These are phyloP conservation scores for Boletus sp. DNA, from an alignment of 768 basidiomycete genomes.

Conservation along the genomic window DNA sequence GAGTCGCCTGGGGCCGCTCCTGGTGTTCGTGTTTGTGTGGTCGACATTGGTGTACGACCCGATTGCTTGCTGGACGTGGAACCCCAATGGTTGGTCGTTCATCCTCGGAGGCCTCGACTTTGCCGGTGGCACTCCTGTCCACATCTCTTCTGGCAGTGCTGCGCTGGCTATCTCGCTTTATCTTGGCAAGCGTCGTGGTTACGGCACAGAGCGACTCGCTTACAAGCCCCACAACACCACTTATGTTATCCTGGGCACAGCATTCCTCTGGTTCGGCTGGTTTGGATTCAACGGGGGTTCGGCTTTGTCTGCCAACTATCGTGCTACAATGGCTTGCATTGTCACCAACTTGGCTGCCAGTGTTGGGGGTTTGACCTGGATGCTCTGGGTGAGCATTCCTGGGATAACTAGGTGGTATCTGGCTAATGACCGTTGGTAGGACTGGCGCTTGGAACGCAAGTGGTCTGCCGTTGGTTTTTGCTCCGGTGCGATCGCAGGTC, in stretches of 20 bases:
- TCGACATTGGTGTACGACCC: constrained; percentile 88
- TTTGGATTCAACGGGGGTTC: constrained; percentile 95
- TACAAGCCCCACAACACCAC: constrained; percentile 97
- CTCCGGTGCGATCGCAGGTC: constrained; percentile 87
- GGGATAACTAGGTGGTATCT: not conserved
- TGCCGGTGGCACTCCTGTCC: constrained; percentile 94
- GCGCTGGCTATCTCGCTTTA: constrained; percentile 89
- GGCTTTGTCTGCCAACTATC: constrained; percentile 83
- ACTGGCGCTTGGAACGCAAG: constrained; percentile 89
- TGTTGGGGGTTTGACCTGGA: constrained; percentile 89
- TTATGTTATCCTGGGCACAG: constrained; percentile 91
- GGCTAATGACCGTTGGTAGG: constrained; percentile 37
- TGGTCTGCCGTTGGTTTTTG: constrained; percentile 96
- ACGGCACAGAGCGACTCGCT: constrained; percentile 84
- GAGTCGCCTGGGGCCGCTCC: constrained; percentile 75
- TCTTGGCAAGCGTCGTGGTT: constrained; percentile 88
- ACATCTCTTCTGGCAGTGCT: constrained; percentile 91
- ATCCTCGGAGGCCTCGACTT: constrained; percentile 84
- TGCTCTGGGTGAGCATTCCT: constrained; percentile 66
- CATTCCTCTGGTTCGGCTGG: constrained; percentile 95
- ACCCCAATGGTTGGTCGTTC: constrained; percentile 70
- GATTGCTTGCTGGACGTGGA: constrained; percentile 97
- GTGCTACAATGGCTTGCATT: constrained; percentile 85
- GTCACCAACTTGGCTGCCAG: constrained; percentile 91
- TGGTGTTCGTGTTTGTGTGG: constrained; percentile 92